A percentile compares a stretch with the other conserved stretches of the same genome.
Conservation (phyloP, 108 stramenopile genomes). For the Skeletonema costatum region DNA sequence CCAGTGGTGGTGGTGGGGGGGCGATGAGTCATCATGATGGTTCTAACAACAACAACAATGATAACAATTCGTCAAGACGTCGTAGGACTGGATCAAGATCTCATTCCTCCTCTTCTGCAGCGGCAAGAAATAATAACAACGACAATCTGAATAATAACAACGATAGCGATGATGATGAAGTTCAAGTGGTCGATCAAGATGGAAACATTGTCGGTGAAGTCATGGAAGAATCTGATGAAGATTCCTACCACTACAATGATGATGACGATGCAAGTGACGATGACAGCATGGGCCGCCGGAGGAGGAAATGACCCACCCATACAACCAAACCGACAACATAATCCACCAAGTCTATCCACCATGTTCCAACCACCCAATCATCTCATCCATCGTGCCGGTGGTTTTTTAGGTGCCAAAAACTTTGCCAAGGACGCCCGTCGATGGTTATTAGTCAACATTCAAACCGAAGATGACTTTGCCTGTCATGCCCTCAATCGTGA, state of each 20-base stretch:
- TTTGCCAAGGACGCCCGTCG: slow-evolving; percentile 83
- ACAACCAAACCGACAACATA: background rate
- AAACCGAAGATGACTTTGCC: slow-evolving; percentile 84
- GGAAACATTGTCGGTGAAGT: slow-evolving; percentile 15
- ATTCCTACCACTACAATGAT: slow-evolving; percentile 16
- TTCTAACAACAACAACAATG: background rate
- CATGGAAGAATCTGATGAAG: slow-evolving; percentile 26
- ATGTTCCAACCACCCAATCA: slow-evolving; percentile 83
- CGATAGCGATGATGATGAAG: slow-evolving; percentile 27
- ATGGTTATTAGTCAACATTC: slow-evolving; percentile 94
- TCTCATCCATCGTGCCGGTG: slow-evolving; percentile 70
- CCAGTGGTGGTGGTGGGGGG: background rate
- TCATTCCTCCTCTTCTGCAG: too few species aligned
- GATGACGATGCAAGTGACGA: background rate
- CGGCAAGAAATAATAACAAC: too few species aligned
- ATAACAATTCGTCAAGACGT: background rate
- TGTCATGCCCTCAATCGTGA: slow-evolving; percentile 96
- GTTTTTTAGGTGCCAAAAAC: slow-evolving; percentile 84
- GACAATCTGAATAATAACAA: background rate
- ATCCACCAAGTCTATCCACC: slow-evolving; percentile 54
- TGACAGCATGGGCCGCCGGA: slow-evolving; percentile 19
- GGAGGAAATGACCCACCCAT: background rate
- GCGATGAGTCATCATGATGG: background rate
- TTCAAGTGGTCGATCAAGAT: slow-evolving; percentile 7
- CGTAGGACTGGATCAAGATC: background rate